These are phyloP conservation scores for Chrysoporthe puriensis DNA, from an alignment of 2,329 filamentous ascomycete species.

Conservation along the genomic window DNA sequence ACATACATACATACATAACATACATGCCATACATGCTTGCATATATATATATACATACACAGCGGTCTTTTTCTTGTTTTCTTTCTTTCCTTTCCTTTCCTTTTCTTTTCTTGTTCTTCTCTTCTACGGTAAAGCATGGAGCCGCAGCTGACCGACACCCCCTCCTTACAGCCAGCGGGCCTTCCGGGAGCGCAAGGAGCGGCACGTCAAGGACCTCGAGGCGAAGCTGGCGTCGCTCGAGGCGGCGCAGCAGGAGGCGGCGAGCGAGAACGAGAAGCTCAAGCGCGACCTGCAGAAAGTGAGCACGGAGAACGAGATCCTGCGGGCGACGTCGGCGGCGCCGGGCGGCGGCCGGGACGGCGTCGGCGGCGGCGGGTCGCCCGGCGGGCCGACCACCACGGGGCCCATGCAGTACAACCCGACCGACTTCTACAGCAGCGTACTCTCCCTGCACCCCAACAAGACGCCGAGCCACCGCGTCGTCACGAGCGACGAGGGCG, in stretches of 20 bases:
- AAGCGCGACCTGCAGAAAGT: constrained; percentile 83
- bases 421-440: constrained; percentile 70
- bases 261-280: constrained; percentile 83
- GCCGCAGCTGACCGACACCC: constrained; percentile 11
- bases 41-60: too few species aligned
- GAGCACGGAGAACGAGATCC: constrained; percentile 88
- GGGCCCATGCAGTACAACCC: constrained; percentile 74
- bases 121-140: too few species aligned
- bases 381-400: constrained; percentile 55
- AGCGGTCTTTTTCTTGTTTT: too few species aligned
- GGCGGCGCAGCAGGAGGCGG: constrained; percentile 70
- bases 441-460: constrained; percentile 64
- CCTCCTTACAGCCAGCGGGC: constrained; percentile 76
- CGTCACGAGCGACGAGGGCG: constrained; percentile 65
- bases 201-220: constrained; percentile 87
- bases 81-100: too few species aligned
- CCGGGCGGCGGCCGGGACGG: constrained; percentile 44
- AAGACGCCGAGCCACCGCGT: constrained; percentile 71
- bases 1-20: neutral
- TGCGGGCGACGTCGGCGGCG: constrained; percentile 67
- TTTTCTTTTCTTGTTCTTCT: too few species aligned
- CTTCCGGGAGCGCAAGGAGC: constrained; percentile 94
- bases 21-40: neutral
- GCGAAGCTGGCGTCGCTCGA: constrained; percentile 80
- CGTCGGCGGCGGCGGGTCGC: constrained; percentile 38